Evolutionary conservation across 805 yeast genomes (phyloP).

Genomic region (Tetrapisispora iriomotensis): DNA sequence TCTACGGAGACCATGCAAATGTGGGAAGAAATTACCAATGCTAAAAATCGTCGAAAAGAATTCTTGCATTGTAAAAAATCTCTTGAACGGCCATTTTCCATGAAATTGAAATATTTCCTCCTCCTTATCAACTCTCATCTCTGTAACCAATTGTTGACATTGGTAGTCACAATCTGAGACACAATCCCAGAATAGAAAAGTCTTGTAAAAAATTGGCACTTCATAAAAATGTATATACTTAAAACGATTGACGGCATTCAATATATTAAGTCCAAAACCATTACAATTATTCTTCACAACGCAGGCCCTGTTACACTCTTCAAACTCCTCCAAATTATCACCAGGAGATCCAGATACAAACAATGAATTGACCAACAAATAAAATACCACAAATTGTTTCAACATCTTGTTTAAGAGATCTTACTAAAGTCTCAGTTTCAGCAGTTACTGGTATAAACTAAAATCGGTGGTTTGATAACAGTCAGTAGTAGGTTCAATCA

Average conservation of each 20-base stretch:
- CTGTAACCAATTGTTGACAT: constrained; percentile 74
- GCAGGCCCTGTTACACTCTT: constrained; percentile 47
- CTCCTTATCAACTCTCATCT: constrained; percentile 36
- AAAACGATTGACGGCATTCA: constrained; percentile 14
- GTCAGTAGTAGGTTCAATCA: too few species aligned
- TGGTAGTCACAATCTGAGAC: constrained; percentile 80
- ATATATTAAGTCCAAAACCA: constrained; percentile 12
- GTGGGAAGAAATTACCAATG: constrained; percentile 58
- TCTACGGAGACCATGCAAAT: constrained; percentile 38
- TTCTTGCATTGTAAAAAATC: constrained; percentile 79
- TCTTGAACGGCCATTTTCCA: constrained; percentile 92
- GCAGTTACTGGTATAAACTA: too few species aligned
- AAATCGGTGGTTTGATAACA: too few species aligned
- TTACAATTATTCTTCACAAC: constrained; percentile 22
- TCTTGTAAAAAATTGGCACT: constrained; percentile 29
- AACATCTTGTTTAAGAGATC: too few species aligned
- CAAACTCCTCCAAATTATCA: constrained; percentile 48
- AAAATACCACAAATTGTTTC: background rate
- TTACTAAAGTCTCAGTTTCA: too few species aligned
- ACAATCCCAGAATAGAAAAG: constrained; percentile 63
- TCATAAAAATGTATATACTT: constrained; percentile 14
- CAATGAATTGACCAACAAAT: background rate
- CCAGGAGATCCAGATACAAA: constrained; percentile 40
- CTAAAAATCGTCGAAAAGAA: constrained; percentile 72
- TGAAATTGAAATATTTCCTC: constrained; percentile 73